Base-by-base conservation (phyloP, 2,329 filamentous ascomycete genomes). In the Cladosporium austrohemisphaericum region DNA sequence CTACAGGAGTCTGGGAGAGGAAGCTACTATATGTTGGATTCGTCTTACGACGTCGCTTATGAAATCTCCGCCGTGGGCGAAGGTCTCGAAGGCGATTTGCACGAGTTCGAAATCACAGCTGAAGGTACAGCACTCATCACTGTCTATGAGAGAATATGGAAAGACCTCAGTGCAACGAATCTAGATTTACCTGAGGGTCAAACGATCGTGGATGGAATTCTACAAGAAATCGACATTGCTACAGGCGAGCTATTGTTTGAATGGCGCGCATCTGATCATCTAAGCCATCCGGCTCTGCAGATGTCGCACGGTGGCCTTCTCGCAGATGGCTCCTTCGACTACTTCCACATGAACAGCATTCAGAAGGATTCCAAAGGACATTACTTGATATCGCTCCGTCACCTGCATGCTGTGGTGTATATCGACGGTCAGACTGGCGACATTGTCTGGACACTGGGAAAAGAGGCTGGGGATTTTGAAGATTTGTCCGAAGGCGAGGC, bases 301-400 rank as follows among this genome's bases (percentile, higher is more conserved):
- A 18, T n/a, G 3, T 35, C 41, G 9, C 25, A 7, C 14, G 41
- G 41, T 13, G 14, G 41, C 20, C 9, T 16, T 26, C 20, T 35
- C 10, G 41, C 29, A 13, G 41, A 45, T n/a, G 41, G 41, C 13
- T 25, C 68, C 1, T 71, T 65, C 18, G 76, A 78, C 52, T 77
- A 68, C 59, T 76, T 76, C 60, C 76, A 78, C 59, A 72, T 80
- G 60, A 78, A 79, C 62, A 75, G 75, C 36, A 63, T 80, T 20
- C 73, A 77, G 55, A 77, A 78, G 58, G 70, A 72, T 43, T 55
- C 62, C 0, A 57, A 68, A 0, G 75, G 76, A 1, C 72, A 80
- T 55, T 81, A 76, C 51, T 58, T 80, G 10, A 65, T 81, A 32
- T 80, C 76, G 0, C 68, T 72, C 1, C 71, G 76, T 2, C 69